A percentile compares a stretch with the other conserved stretches of the same genome.
phyloP scores from a whole-genome alignment of 2,329 filamentous ascomycete species.

The Sarocladiaceae sp. region DNA sequence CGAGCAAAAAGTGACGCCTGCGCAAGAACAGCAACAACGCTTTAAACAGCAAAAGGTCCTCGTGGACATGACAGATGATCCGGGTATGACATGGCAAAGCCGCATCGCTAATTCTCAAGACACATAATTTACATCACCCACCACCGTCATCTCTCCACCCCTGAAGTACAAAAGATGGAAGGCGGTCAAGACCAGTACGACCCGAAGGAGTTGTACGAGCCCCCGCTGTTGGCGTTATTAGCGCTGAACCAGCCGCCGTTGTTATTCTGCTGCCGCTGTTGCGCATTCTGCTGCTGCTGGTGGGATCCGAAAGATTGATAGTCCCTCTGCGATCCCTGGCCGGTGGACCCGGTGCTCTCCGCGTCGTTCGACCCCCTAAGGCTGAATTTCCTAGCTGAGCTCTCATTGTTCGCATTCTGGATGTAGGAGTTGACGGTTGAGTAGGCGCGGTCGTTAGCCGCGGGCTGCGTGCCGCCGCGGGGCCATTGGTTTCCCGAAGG shows the following conservation, averaged over 20 bases:
- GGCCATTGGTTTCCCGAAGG: background rate
- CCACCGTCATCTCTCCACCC: too few relatives aligned
- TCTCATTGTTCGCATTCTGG: background rate
- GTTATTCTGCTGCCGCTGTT: conserved; percentile 9
- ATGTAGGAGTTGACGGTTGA: background rate
- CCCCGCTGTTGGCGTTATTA: background rate
- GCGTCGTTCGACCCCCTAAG: background rate
- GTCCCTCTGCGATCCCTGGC: background rate
- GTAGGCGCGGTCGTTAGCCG: background rate
- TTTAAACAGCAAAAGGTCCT: too few relatives aligned
- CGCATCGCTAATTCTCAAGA: too few relatives aligned
- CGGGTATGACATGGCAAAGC: too few relatives aligned
- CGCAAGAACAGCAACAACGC: too few relatives aligned
- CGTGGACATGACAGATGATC: too few relatives aligned
- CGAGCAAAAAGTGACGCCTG: too few relatives aligned
- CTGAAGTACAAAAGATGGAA: too few relatives aligned
- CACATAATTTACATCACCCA: too few relatives aligned
- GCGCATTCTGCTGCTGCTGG: conserved; percentile 13
- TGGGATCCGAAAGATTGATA: conserved; percentile 1
- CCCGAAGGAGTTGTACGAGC: background rate
- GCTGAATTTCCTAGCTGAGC: background rate
- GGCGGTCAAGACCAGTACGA: background rate
- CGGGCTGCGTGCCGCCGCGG: background rate
- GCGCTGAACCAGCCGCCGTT: conserved; percentile 6
- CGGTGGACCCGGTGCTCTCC: background rate